phyloP scores from a whole-genome alignment of 2,329 filamentous ascomycete species.

The Dactylellina cionopaga region DNA sequence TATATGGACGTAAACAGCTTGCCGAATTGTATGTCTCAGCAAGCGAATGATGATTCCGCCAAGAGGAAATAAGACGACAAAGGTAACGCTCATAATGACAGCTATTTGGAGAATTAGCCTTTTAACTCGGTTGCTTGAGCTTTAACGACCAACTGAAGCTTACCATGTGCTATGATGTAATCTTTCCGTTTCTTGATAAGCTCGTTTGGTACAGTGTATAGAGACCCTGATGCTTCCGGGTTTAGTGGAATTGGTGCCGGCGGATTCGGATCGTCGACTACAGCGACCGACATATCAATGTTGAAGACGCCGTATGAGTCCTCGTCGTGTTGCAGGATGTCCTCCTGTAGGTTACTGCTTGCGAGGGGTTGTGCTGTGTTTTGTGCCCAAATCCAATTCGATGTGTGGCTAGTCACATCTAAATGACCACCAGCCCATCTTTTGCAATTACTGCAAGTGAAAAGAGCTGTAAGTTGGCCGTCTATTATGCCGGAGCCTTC shows the following conservation, averaged over 20 bases:
- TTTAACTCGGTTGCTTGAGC: too few relatives aligned
- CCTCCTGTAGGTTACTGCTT: slow-evolving; percentile 61
- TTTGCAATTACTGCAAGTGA: slow-evolving; percentile 65
- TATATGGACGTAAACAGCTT: slow-evolving; percentile 65
- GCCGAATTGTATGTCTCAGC: slow-evolving; percentile 63
- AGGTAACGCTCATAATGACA: slow-evolving; percentile 70
- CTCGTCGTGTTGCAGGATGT: slow-evolving; percentile 65
- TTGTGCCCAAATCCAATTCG: slow-evolving; percentile 69
- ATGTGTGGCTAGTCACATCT: slow-evolving; percentile 61
- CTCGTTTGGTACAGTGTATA: slow-evolving; percentile 45
- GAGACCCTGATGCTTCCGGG: slow-evolving; percentile 36
- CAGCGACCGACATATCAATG: slow-evolving; percentile 65
- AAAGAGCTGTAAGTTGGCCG: slow-evolving; percentile 56
- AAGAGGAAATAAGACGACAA: slow-evolving; percentile 70
- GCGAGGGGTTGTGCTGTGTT: slow-evolving; percentile 64
- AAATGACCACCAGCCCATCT: slow-evolving; percentile 64
- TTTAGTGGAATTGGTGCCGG: slow-evolving; percentile 45
- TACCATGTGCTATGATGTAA: slow-evolving; percentile 57
- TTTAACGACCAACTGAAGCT: too few relatives aligned
- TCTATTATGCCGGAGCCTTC: slow-evolving; percentile 54
- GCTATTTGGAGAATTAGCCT: too few relatives aligned
- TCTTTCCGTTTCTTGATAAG: slow-evolving; percentile 54
- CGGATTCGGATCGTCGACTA: slow-evolving; percentile 61
- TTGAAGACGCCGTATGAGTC: slow-evolving; percentile 60
- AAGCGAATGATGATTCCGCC: slow-evolving; percentile 71